A percentile compares a stretch with the other conserved stretches of the same genome.
Evolutionary conservation across 805 yeast species (phyloP).

Genomic region (Ogataea philodendri): DNA sequence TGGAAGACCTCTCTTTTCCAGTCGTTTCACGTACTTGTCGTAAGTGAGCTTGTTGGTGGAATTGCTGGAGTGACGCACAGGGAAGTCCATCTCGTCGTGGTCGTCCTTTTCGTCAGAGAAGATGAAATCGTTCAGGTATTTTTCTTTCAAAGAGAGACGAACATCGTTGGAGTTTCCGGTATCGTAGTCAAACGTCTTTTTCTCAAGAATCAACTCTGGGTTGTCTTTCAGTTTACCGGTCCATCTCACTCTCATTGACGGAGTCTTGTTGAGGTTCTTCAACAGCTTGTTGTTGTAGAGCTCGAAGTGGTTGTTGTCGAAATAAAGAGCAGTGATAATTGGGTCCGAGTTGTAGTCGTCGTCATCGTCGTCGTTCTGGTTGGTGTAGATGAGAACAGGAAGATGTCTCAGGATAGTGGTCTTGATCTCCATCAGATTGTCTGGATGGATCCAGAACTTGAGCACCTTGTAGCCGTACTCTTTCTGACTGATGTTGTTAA

Average conservation of each 20-base stretch:
- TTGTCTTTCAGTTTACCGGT: conserved; percentile 75
- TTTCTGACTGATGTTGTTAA: conserved; percentile 12
- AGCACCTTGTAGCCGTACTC: conserved; percentile 51
- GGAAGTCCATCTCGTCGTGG: conserved; percentile 38
- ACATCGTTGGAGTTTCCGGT: conserved; percentile 49
- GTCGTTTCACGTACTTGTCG: conserved; percentile 55
- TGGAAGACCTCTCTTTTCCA: conserved; percentile 60
- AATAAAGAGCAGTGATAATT: conserved; percentile 78
- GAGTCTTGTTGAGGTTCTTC: conserved; percentile 56
- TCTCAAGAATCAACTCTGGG: conserved; percentile 79
- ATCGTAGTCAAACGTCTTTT: conserved; percentile 64
- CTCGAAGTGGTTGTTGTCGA: conserved; percentile 81
- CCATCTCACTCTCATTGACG: conserved; percentile 88
- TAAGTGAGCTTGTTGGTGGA: conserved; percentile 26
- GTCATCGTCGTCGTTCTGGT: conserved; percentile 45
- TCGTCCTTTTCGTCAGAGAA: conserved; percentile 18
- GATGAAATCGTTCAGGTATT: conserved; percentile 73
- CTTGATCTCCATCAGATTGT: conserved; percentile 93
- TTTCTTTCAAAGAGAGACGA: conserved; percentile 72
- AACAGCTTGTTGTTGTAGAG: conserved; percentile 81
- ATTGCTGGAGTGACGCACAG: conserved; percentile 10
- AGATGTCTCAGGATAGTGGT: conserved; percentile 91
- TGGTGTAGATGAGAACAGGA: conserved; percentile 80
- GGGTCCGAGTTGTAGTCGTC: conserved; percentile 68
- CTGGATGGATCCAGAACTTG: conserved; percentile 97